phyloP scores from a whole-genome alignment of 2,329 filamentous ascomycete species.

The Aureobasidium melanogenum region DNA sequence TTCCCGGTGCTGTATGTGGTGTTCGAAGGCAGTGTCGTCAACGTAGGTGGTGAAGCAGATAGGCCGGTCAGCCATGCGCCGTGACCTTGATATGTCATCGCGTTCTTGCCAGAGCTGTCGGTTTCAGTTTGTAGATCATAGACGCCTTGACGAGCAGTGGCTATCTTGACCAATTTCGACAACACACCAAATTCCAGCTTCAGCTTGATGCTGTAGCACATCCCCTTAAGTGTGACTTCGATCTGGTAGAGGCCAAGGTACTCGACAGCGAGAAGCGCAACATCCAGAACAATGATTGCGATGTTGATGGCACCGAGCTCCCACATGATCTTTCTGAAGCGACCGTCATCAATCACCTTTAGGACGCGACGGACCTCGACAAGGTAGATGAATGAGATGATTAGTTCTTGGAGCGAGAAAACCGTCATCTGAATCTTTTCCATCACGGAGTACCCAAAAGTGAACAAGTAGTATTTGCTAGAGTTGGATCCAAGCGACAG shows the following conservation, averaged over 20 bases:
- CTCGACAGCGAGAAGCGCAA: conserved; percentile 27
- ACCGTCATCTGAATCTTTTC: conserved; percentile 38
- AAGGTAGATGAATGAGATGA: conserved; percentile 25
- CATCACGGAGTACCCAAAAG: conserved; percentile 32
- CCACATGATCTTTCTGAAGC: conserved; percentile 24
- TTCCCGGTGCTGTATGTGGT: neutral
- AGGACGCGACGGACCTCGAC: conserved; percentile 16
- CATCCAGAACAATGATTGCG: conserved; percentile 29
- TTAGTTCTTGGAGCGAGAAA: conserved; percentile 33
- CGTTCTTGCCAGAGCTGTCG: neutral
- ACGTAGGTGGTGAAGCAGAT: neutral
- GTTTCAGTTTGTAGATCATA: neutral
- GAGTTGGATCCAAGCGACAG: conserved; percentile 47
- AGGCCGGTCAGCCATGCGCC: neutral
- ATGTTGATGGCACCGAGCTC: conserved; percentile 30
- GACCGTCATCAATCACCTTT: conserved; percentile 8
- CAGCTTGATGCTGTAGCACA: conserved; percentile 23
- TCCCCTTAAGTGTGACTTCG: conserved; percentile 30
- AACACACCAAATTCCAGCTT: conserved; percentile 24
- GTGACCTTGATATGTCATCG: neutral
- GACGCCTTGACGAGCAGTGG: conserved; percentile 13
- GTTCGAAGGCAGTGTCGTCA: neutral
- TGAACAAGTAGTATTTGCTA: conserved; percentile 18
- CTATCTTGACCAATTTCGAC: conserved; percentile 18
- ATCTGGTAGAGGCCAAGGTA: conserved; percentile 25